Conservation (phyloP, 1,139 yeast species). For the Zhuliangozyma blackwelliae region DNA sequence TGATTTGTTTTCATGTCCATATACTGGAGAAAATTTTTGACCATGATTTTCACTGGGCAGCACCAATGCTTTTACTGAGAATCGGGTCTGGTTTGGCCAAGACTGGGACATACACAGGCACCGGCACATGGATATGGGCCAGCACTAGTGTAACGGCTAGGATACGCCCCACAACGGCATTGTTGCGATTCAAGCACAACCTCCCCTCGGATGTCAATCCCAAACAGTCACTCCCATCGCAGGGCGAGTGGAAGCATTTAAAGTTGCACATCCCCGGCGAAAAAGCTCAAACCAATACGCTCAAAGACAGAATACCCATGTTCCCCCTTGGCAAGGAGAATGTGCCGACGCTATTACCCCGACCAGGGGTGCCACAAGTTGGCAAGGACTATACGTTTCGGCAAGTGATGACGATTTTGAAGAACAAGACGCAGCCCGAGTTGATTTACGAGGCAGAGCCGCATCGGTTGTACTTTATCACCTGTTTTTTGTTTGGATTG, state of each 20-base stretch:
- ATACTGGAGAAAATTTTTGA: neutral
- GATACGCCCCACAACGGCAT: too few relatives aligned
- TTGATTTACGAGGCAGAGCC: conserved; percentile 81
- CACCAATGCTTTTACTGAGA: too few relatives aligned
- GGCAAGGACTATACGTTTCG: conserved; percentile 54
- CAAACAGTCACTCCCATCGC: conserved; percentile 28
- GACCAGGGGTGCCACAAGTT: conserved; percentile 71
- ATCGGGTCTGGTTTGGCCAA: too few relatives aligned
- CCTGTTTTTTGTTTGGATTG: conserved; percentile 65
- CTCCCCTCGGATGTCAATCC: conserved; percentile 17
- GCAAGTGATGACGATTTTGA: conserved; percentile 60
- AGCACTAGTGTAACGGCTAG: too few relatives aligned
- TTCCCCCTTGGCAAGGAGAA: conserved; percentile 66
- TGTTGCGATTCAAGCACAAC: neutral
- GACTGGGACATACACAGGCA: too few relatives aligned
- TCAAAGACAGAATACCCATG: conserved; percentile 51
- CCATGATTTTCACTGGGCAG: too few relatives aligned
- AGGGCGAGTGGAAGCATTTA: conserved; percentile 43
- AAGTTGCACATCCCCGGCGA: conserved; percentile 62
- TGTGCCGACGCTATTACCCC: conserved; percentile 66
- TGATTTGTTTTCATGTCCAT: neutral
- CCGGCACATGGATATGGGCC: too few relatives aligned
- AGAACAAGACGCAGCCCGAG: conserved; percentile 59
- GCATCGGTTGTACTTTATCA: conserved; percentile 68
- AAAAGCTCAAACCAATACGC: conserved; percentile 43